Base-by-base conservation (phyloP, 805 yeast species). In the Myxozyma sirexii region DNA sequence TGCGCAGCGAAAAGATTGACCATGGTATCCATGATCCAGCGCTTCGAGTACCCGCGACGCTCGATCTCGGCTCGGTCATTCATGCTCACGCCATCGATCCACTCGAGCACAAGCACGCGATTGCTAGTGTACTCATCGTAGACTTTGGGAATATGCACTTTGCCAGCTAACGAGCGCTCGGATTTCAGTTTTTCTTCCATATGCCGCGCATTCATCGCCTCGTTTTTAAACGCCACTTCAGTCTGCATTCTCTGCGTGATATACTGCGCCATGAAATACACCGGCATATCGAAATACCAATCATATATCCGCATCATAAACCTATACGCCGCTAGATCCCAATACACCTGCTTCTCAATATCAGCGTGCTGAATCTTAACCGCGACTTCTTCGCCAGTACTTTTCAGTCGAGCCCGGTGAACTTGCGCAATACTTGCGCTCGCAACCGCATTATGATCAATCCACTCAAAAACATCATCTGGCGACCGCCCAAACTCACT, bases 351-450 rank as follows among this genome's bases (percentile, higher is more conserved):
- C 57, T 80, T 78, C 27, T 77, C 73, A 46, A 88, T 85, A 54
- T 85, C 82, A 31, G 80, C 77, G 68, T 86, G 90, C 65, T 86
- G 90, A 4, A 86, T 80, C 69, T 86, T 86, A 29, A 86, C 79
- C 0, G 90, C 90, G 15, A 86, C 90, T 26, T 72, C 67, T 24
- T 78, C 77, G 3, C 85, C 86, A 31, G 67, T 71, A 19, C 27
- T n/a, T 54, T 69, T 72, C 63, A 86, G 69, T 12, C 63, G 66
- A 0, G 83, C 90, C 49, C 73, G 75, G 64, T 86, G 90, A 4
- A 86, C 90, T 67, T 86, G 91, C 0, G 90, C 90, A 63, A 86
- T 79, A 47, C 87, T 83, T 0, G 93, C 96, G 70, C 89, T 83
- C 1, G 93, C 94, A 17, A 86, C 75, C 0, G 93, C 89, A 0